Evolutionary conservation across 371 early-diverging fungal species (phyloP).

Genomic region (Batkoa obscura): DNA sequence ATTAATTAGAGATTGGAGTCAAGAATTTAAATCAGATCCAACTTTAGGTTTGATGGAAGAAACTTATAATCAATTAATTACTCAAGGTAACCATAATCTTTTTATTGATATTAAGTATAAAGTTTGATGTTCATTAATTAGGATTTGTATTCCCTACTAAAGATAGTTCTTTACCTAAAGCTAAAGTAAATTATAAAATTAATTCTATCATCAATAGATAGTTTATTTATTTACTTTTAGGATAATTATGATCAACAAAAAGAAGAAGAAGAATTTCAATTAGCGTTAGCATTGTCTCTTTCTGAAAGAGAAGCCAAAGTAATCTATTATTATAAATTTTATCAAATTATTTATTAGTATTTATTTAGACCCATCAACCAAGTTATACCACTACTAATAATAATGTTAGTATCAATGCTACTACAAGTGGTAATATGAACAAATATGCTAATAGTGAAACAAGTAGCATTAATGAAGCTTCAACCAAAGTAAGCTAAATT

Average conservation of each 20-base stretch:
- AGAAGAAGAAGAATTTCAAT: slow-evolving; percentile 78
- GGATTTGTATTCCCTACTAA: slow-evolving; percentile 60
- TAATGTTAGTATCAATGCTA: too few species aligned
- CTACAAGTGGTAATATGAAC: too few species aligned
- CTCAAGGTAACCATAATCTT: slow-evolving; percentile 19
- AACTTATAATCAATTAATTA: slow-evolving; percentile 45
- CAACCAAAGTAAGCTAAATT: too few species aligned
- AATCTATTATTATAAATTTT: too few species aligned
- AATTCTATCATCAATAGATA: too few species aligned
- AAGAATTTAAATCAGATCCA: slow-evolving; percentile 61
- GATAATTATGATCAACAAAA: slow-evolving; percentile 7
- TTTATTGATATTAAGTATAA: not conserved
- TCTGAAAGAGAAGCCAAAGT: too few species aligned
- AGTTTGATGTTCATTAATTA: slow-evolving; percentile 7
- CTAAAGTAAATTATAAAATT: slow-evolving; percentile 47
- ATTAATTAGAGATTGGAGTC: slow-evolving; percentile 76
- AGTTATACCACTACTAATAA: too few species aligned
- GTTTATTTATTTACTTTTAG: not conserved
- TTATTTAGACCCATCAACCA: too few species aligned
- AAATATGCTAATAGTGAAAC: too few species aligned
- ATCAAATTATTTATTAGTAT: too few species aligned
- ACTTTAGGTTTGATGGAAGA: slow-evolving; percentile 72
- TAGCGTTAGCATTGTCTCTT: slow-evolving; percentile 77
- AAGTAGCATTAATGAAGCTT: too few species aligned
- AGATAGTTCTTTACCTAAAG: slow-evolving; percentile 28